A percentile compares a stretch with the other conserved stretches of the same genome.
These are phyloP conservation scores for Aphanocladium album DNA, from an alignment of 2,329 filamentous ascomycete genomes.

Conservation along the genomic window DNA sequence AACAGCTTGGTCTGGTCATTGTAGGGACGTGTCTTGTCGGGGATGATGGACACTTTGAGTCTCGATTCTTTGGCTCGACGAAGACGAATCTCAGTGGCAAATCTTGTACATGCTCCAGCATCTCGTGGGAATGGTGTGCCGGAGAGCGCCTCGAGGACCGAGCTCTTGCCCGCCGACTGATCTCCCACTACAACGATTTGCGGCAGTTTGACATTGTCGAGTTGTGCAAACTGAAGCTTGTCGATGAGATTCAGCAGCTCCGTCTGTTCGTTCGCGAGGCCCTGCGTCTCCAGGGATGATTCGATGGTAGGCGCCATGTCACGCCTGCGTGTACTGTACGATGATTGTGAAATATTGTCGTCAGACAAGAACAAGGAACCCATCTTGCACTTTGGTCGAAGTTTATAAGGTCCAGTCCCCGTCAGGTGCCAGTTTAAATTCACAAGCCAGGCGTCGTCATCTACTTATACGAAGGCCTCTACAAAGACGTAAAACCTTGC, in stretches of 20 bases:
- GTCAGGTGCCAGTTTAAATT: neutral
- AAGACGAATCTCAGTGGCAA: constrained; percentile 56
- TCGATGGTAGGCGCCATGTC: constrained; percentile 40
- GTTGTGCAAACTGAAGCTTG: constrained; percentile 47
- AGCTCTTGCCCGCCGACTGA: constrained; percentile 60
- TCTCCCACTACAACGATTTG: constrained; percentile 62
- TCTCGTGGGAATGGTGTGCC: constrained; percentile 57
- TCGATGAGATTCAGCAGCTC: constrained; percentile 54
- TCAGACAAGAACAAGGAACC: neutral
- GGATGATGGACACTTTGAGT: constrained; percentile 50
- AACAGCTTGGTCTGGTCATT: constrained; percentile 43
- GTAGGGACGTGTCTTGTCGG: constrained; percentile 43
- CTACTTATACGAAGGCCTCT: constrained; percentile 6
- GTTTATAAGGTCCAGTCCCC: neutral
- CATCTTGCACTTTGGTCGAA: neutral
- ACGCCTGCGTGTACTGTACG: constrained; percentile 18
- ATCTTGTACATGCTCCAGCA: constrained; percentile 57
- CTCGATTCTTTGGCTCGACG: constrained; percentile 40
- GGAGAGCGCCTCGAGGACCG: constrained; percentile 58
- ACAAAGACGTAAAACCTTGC: neutral
- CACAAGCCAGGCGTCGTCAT: constrained; percentile 2
- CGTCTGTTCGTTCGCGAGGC: constrained; percentile 49
- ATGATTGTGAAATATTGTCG: constrained; percentile 5
- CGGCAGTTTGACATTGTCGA: constrained; percentile 50
- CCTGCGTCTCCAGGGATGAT: constrained; percentile 43